Evolutionary conservation across 345 rosid genomes (phyloP), one percentile per base, ranked within the genome.

Genomic region (Chamaenerion angustifolium): DNA sequence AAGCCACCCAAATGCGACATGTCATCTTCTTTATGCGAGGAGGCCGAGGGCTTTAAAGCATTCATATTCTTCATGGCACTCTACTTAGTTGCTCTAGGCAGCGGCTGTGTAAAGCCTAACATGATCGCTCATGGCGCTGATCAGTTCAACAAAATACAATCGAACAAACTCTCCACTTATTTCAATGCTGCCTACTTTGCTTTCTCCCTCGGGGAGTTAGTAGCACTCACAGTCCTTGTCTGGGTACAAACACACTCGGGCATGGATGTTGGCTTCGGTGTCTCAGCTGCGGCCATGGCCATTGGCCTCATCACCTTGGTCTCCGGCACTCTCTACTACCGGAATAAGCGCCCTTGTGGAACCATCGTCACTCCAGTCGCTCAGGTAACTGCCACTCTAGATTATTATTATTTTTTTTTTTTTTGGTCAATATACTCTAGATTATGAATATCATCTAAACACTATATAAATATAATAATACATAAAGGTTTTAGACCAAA

Each of bases 241-340:
- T 92, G 96, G 96, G 74, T 92, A 43, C 96, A 92, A 66, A 92
- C 98, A 12, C 95, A 92, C 68, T 82, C 92, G 8, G 98, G 98
- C 10, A 92, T 92, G 98, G 96, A 87, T 51, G 56, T 92, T 1
- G 98, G 98, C 10, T 92, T 92, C 16, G 96, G 98, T 15, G 81
- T 92, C 56, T 92, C 98, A 0, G 98, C 98, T 0, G 92, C 85
- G n/a, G 93, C 67, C 49, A 92, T 92, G 98, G 87, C 95, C 10
- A 52, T 87, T 78, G 96, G 93, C 2, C 70, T 92, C 52, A 76
- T 92, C 64, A 59, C 73, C 68, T 56, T 92, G 71, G 79, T 87
- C 54, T 78, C 83, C 13, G 98, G 98, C 16, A 78, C 82, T 17
- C 56, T 81, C 4, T 78, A 70, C 51, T 92, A 80, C 57, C 79